phyloP scores from a whole-genome alignment of 805 yeast genomes.

The Wickerhamomyces rabaulensis region DNA sequence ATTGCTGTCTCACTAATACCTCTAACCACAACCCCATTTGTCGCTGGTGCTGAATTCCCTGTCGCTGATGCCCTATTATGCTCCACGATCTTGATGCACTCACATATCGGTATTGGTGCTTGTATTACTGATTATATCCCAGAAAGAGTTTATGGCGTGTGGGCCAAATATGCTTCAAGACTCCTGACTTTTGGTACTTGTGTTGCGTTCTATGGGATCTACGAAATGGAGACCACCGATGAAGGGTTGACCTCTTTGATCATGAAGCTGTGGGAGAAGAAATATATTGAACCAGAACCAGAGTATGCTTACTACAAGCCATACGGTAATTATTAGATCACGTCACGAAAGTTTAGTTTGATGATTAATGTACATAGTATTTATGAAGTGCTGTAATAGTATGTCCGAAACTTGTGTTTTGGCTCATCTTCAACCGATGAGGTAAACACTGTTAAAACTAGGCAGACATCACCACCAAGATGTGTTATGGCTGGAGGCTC shows the following conservation, averaged over 20 bases:
- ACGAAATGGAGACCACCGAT: slow-evolving; percentile 58
- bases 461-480: no score
- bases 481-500: no score
- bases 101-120: slow-evolving; percentile 66
- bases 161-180: slow-evolving; percentile 57
- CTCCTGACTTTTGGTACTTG: slow-evolving; percentile 59
- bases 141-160: slow-evolving; percentile 60
- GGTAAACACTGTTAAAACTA: no score
- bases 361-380: slow-evolving; percentile 2
- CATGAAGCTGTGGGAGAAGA: slow-evolving; percentile 28
- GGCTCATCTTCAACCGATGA: no score
- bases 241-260: slow-evolving; percentile 56
- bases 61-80: slow-evolving; percentile 52
- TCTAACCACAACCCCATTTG: slow-evolving; percentile 53
- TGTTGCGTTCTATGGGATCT: slow-evolving; percentile 66
- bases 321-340: not conserved
- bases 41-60: slow-evolving; percentile 44
- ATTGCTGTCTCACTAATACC: slow-evolving; percentile 62
- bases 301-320: slow-evolving; percentile 5
- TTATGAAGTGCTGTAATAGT: slow-evolving; percentile 1
- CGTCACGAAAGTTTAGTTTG: not conserved
- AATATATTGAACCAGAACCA: slow-evolving; percentile 13
- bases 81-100: slow-evolving; percentile 53
- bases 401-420: no score
- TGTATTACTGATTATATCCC: slow-evolving; percentile 81